Conservation (phyloP, 2,329 filamentous ascomycete genomes). For the Blastomyces percursus region DNA sequence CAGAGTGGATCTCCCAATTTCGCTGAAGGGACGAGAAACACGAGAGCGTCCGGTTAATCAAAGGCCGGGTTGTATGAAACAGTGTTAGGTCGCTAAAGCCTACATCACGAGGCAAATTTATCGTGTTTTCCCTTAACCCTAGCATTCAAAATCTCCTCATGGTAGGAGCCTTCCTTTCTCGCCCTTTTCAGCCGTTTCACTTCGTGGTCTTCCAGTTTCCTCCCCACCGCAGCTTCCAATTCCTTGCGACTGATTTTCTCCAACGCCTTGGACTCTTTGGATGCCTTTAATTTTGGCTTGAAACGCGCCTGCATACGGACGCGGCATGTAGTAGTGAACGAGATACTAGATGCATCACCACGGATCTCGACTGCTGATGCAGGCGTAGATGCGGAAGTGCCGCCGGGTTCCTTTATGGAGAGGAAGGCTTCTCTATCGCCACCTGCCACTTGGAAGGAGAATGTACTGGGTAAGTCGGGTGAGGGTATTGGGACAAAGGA, state of each 20-base stretch:
- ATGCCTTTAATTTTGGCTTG: slow-evolving; percentile 67
- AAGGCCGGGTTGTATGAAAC: background rate
- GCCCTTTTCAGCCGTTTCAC: slow-evolving; percentile 73
- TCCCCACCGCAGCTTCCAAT: slow-evolving; percentile 68
- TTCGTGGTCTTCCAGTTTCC: slow-evolving; percentile 71
- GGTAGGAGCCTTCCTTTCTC: slow-evolving; percentile 74
- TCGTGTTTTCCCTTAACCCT: slow-evolving; percentile 91
- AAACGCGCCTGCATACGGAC: slow-evolving; percentile 93
- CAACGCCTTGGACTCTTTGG: slow-evolving; percentile 69
- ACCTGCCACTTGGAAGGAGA: slow-evolving; percentile 57
- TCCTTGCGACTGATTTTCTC: slow-evolving; percentile 81
- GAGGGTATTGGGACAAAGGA: slow-evolving; percentile 58
- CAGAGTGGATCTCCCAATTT: background rate
- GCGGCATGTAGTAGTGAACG: slow-evolving; percentile 60
- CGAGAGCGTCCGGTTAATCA: no score
- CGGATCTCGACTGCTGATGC: slow-evolving; percentile 53
- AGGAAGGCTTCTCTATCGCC: slow-evolving; percentile 57
- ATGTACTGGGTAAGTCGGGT: slow-evolving; percentile 56
- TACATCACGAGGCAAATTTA: slow-evolving; percentile 48
- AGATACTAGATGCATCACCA: slow-evolving; percentile 59
- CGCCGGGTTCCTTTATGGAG: slow-evolving; percentile 43
- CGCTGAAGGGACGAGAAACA: background rate
- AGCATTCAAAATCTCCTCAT: slow-evolving; percentile 73
- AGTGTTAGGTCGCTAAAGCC: background rate
- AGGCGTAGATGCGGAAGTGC: slow-evolving; percentile 35